phyloP scores from a whole-genome alignment of 495 filamentous ascomycete genomes.

The Penicillium paxilli region DNA sequence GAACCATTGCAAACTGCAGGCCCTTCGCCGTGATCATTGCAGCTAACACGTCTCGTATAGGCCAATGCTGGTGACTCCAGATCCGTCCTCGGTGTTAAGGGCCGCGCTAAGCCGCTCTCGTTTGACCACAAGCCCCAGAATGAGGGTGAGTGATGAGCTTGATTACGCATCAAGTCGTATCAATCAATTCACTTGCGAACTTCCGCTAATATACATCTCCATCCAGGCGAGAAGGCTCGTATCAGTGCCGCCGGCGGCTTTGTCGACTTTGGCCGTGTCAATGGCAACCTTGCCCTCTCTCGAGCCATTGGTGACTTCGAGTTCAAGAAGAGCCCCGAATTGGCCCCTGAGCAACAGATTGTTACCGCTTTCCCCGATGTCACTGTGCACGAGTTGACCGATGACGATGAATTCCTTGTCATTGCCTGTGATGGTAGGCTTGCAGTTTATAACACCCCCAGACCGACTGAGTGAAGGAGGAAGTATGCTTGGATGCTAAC shows the following conservation, averaged over 20 bases:
- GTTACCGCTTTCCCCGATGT: conserved; percentile 97
- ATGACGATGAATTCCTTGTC: conserved; percentile 96
- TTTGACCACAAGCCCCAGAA: conserved; percentile 99
- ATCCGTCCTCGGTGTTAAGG: conserved; percentile 91
- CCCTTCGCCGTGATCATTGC: neutral
- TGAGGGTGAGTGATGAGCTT: conserved; percentile 83
- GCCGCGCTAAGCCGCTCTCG: conserved; percentile 92
- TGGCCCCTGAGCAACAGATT: conserved; percentile 95
- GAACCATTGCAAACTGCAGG: too few species aligned
- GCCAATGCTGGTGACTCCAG: conserved; percentile 96
- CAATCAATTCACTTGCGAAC: too few species aligned
- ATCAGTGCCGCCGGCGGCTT: conserved; percentile 96
- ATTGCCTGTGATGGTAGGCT: conserved; percentile 91
- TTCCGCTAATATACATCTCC: neutral
- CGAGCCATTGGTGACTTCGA: conserved; percentile 98
- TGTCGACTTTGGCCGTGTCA: conserved; percentile 97
- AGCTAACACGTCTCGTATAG: conserved; percentile 46
- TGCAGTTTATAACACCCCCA: neutral
- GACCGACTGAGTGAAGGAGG: too few species aligned
- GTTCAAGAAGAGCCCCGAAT: conserved; percentile 98
- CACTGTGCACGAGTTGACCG: conserved; percentile 79
- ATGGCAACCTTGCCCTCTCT: conserved; percentile 96
- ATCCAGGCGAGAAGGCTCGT: conserved; percentile 86
- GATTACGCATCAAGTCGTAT: too few species aligned
- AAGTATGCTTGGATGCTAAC: too few species aligned